Conservation (phyloP, 495 filamentous ascomycete species). For the Aspergillus diversus region DNA sequence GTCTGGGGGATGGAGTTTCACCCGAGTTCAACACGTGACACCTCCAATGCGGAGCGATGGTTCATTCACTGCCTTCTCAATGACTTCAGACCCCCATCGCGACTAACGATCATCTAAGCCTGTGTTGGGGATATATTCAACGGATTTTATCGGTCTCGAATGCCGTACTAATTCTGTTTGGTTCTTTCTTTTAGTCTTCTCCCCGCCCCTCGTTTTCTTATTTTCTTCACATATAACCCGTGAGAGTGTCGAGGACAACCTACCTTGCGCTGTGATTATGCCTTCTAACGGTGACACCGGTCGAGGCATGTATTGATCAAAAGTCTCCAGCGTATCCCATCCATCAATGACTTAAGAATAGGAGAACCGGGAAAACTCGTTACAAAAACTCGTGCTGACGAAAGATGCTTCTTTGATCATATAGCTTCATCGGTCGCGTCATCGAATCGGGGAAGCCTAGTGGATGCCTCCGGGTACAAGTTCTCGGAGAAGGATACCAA, state of each 20-base stretch:
- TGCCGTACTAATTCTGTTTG: neutral
- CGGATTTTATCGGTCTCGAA: neutral
- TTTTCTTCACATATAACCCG: neutral
- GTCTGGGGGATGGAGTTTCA: no score
- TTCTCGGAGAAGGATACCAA: conserved; percentile 66
- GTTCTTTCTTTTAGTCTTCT: neutral
- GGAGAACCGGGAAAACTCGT: no score
- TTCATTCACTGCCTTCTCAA: no score
- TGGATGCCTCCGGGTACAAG: conserved; percentile 53
- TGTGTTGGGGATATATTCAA: neutral
- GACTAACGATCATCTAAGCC: no score
- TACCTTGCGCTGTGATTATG: conserved; percentile 33
- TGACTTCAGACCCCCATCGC: no score
- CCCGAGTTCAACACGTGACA: no score
- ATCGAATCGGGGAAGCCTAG: conserved; percentile 40
- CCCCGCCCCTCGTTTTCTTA: neutral
- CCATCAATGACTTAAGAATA: neutral
- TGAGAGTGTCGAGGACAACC: neutral
- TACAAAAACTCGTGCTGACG: no score
- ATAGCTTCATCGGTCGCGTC: conserved; percentile 22
- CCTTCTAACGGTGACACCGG: conserved; percentile 43
- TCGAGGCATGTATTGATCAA: conserved; percentile 33
- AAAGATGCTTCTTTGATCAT: neutral
- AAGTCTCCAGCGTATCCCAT: neutral
- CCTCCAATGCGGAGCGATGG: no score